Evolutionary conservation across 768 basidiomycete species (phyloP), one percentile per base, ranked within the genome.

Genomic region (Naganishia vaughanmartiniae): DNA sequence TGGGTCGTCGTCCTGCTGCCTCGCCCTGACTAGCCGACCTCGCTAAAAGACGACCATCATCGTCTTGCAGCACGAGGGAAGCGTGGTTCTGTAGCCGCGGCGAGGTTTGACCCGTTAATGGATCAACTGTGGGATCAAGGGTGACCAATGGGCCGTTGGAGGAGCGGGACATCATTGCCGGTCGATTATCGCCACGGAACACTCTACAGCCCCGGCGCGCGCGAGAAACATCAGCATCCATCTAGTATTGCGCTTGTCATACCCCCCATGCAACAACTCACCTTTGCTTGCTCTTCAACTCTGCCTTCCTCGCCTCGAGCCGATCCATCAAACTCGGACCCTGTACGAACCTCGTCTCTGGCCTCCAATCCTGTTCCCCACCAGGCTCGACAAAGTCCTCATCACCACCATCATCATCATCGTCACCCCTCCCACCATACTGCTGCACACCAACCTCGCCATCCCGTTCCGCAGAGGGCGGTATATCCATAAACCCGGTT

Each of bases 141-240:
- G 31, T 75, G 54, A n/a, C 67, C 69, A 63, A n/a, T 7, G 31
- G 54, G 30, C 51, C 54, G 31, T 54, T 26, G 26, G 24, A 10
- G 11, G n/a, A 36, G 42, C 66, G 15, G n/a, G 66, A 87, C 92
- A 95, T 94, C 93, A 95, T 95, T 5, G 91, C 90, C 12, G 93
- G 92, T 69, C 93, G 84, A 73, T 89, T 85, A 76, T 96, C 93
- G 17, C 93, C 93, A 66, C 84, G 87, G 80, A 96, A 96, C 17
- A 91, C 89, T 67, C 93, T 95, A 72, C 26, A 55, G 1, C 10
- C 12, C 19, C 14, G n/a, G n/a, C n/a, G n/a, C n/a, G 17, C 42
- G 17, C 42, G 42, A 15, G 15, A 36, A 36, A 36, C n/a, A n/a
- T n/a, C n/a, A n/a, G n/a, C n/a, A 36, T 36, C 36, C 36, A 36